Conservation (phyloP, 495 filamentous ascomycete species). For the Hyaloscypha finlandica region DNA sequence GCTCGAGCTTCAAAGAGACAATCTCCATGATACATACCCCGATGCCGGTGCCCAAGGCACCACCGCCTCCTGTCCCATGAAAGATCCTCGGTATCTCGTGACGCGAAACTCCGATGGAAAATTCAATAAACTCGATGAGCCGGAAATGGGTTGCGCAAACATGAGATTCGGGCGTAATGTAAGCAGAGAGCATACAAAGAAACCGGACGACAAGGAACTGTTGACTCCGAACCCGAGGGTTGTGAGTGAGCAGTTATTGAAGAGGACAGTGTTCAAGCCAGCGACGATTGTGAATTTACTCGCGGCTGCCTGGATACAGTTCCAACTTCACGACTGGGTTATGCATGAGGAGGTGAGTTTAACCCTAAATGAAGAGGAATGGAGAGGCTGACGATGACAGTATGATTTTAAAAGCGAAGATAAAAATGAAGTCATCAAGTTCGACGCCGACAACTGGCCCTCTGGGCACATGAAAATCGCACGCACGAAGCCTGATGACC, state of each 20-base stretch:
- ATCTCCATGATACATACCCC: slow-evolving; percentile 45
- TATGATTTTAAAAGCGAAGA: slow-evolving; percentile 29
- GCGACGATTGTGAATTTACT: slow-evolving; percentile 46
- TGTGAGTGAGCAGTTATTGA: slow-evolving; percentile 41
- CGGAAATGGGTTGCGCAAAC: slow-evolving; percentile 45
- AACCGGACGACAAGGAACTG: slow-evolving; percentile 42
- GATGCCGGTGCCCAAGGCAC: slow-evolving; percentile 35
- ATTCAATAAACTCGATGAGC: slow-evolving; percentile 41
- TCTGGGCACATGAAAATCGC: slow-evolving; percentile 36
- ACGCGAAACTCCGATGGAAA: slow-evolving; percentile 44
- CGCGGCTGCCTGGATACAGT: slow-evolving; percentile 51
- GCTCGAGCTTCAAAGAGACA: slow-evolving; percentile 41
- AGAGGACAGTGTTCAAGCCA: slow-evolving; percentile 40
- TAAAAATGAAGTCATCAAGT: no score
- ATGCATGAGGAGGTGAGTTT: slow-evolving; percentile 36
- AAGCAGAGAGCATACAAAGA: slow-evolving; percentile 33
- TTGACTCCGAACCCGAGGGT: slow-evolving; percentile 43
- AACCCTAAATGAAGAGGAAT: background rate
- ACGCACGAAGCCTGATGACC: slow-evolving; percentile 34
- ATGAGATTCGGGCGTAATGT: slow-evolving; percentile 48
- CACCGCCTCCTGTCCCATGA: slow-evolving; percentile 27
- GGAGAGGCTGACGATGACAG: background rate
- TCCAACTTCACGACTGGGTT: slow-evolving; percentile 47
- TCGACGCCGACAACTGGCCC: slow-evolving; percentile 38
- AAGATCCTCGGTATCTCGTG: slow-evolving; percentile 29